phyloP scores from a whole-genome alignment of 371 early-diverging fungal species.

The Sporodiniella umbellata region DNA sequence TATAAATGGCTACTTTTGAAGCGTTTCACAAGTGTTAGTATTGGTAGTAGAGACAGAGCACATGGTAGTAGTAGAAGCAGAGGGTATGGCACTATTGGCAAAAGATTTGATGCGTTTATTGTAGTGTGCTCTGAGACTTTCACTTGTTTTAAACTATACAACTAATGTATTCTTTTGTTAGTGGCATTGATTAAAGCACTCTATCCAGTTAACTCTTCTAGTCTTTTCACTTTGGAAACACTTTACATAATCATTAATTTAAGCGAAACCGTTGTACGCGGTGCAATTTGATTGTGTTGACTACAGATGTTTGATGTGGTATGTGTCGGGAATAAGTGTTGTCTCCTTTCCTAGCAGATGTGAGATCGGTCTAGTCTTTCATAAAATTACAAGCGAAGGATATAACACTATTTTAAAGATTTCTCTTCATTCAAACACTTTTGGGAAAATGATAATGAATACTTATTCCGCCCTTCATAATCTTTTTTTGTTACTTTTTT shows the following conservation, averaged over 20 bases:
- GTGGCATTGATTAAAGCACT: constrained; percentile 5
- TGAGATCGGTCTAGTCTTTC: too few relatives aligned
- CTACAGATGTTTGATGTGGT: constrained; percentile 1
- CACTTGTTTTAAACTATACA: not conserved
- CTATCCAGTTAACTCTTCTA: not conserved
- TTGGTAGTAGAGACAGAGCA: too few relatives aligned
- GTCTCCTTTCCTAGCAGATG: not conserved
- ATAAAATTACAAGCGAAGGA: too few relatives aligned
- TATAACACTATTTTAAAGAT: too few relatives aligned
- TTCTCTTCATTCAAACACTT: constrained; percentile 11
- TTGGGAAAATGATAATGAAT: constrained; percentile 12
- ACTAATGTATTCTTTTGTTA: constrained; percentile 1
- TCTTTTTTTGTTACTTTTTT: not conserved
- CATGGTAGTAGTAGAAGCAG: not conserved
- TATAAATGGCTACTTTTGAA: not conserved
- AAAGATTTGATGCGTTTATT: not conserved
- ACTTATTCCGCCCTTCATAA: constrained; percentile 7
- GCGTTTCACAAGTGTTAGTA: not conserved
- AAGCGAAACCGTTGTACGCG: not conserved
- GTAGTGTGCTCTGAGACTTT: constrained; percentile 2
- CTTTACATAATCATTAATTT: constrained; percentile 4
- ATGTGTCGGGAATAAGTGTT: not conserved
- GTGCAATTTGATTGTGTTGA: constrained; percentile 1
- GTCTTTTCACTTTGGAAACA: not conserved
- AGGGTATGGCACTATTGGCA: constrained; percentile 1